Evolutionary conservation across 2,329 filamentous ascomycete species (phyloP), one percentile per base, ranked within the genome.

Genomic region (Sarocladium oryzae): DNA sequence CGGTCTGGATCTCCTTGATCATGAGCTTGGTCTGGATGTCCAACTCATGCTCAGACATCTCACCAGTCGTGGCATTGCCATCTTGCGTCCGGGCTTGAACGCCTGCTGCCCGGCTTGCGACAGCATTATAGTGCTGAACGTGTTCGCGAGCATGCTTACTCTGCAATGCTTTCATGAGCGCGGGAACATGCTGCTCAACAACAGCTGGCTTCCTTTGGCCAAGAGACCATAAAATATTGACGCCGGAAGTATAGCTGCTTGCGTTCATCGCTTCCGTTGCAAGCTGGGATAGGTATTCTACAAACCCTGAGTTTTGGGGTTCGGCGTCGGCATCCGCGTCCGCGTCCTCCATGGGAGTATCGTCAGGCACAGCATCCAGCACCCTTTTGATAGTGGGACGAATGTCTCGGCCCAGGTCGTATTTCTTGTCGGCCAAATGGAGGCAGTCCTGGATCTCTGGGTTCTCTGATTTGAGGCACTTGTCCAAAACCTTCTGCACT

Each of bases 361-460:
- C 86, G 55, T 92, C 83, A 1, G 93, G 93, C 38, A 96, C 82
- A 1, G 92, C 88, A 59, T 96, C 88, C 5, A 99, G 75, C n/a
- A 96, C 81, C 36, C 89, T 82, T 63, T 86, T 83, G 56, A 96
- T 71, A 8, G 87, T 85, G 2, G 93, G 84, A 57, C 85, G 84
- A 45, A 96, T 72, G 54, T 84, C 80, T 6, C 83, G 82, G 16
- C 78, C 81, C 41, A 88, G 82, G 51, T 89, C 85, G 55, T 79
- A 79, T 30, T 83, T 79, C 55, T 84, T 80, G 57, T 90, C 85
- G 2, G 82, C 74, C 23, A 84, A 77, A 66, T 97, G 89, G 28
- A 97, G 72, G 62, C 88, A 96, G 62, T 97, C 92, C 60, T 99
- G 95, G 8, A 99, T 83, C 63, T 99, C 93, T 0, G 89, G 82